Conservation (phyloP, 371 early-diverging fungal genomes). For the Funneliformis caledonium region DNA sequence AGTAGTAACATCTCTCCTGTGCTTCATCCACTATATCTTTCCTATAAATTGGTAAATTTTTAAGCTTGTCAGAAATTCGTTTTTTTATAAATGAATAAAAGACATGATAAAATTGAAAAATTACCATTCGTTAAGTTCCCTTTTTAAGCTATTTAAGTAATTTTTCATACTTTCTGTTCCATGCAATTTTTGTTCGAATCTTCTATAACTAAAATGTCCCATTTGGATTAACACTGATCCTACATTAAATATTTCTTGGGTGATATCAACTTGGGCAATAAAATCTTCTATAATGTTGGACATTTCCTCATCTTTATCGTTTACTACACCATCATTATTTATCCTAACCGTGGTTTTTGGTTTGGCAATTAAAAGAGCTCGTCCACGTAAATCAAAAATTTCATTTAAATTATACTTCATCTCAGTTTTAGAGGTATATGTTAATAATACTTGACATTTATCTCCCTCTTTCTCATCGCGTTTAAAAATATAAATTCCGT, state of each 20-base stretch:
- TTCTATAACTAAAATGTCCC: constrained; percentile 36
- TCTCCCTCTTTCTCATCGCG: background rate
- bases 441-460: constrained; percentile 9
- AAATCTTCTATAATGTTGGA: background rate
- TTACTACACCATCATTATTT: background rate
- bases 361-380: constrained; percentile 32
- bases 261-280: constrained; percentile 34
- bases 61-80: too few species aligned
- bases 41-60: constrained; percentile 8
- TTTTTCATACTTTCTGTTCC: background rate
- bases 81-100: too few species aligned
- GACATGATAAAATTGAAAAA: background rate
- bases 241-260: constrained; percentile 21
- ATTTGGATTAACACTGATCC: constrained; percentile 32
- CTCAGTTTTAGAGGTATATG: background rate
- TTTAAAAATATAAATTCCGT: constrained; percentile 31
- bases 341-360: background rate
- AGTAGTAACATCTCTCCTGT: constrained; percentile 34
- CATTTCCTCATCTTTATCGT: constrained; percentile 13
- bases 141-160: background rate
- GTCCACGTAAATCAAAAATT: constrained; percentile 34
- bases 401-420: constrained; percentile 3
- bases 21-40: constrained; percentile 24
- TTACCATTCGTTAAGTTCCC: constrained; percentile 11
- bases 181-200: background rate